Base-by-base conservation (phyloP, 1,284 basidiomycete genomes). In the Ustilago lituana region DNA sequence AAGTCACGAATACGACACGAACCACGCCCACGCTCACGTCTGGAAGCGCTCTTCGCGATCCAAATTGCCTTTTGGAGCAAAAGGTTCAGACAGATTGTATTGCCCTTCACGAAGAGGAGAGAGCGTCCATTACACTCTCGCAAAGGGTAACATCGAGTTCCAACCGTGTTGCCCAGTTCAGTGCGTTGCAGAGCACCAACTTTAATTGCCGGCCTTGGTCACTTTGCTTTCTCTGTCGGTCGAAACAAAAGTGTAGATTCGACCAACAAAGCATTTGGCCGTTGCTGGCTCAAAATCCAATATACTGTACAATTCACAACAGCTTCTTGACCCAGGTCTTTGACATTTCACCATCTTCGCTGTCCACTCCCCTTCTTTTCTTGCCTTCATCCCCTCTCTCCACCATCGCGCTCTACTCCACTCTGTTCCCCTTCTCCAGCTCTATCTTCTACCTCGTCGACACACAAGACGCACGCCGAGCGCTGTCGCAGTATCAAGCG, bases 251-350 rank as follows among this genome's bases (percentile, higher is more conserved):
- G 22, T 38, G 55, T 58, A 59, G 56, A 65, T 46, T 59, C 54
- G 55, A 49, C 61, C 61, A 64, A 64, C 55, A 53, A 53, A 54
- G 61, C 61, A 64, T 64, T 46, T n/a, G 23, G 17, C 27, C 9
- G 24, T n/a, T n/a, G n/a, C n/a, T 23, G 27, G 27, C 27, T 29
- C 27, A 29, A 12, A 29, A 6, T 7, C 27, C 27, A 29, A 29
- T n/a, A n/a, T n/a, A n/a, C 6, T 29, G 27, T 29, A 24, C 36
- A 38, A 35, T 24, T 52, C 58, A 61, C 51, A 61, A 54, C 58
- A 53, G 53, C 43, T 35, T 31, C 32, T 12, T 4, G 32, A 46
- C 9, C 9, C 9, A 36, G 33, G n/a, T n/a, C n/a, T n/a, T 29
- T 29, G 27, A 29, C 27, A 12, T 29, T 29, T 26, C 36, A 31